Conservation (phyloP, 805 yeast species). For the Teunomyces pallodes region DNA sequence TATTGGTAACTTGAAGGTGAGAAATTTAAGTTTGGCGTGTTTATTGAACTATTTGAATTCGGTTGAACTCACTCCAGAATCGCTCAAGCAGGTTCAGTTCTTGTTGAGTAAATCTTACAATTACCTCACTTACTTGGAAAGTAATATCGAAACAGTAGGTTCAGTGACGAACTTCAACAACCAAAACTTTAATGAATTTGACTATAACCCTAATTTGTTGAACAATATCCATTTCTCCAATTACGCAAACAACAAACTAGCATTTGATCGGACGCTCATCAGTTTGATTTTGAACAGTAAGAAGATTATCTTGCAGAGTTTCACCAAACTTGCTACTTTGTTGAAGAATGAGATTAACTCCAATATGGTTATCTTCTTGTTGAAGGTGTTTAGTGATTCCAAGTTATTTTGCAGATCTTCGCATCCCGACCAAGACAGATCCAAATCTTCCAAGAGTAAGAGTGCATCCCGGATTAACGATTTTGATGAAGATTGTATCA, state of each 20-base stretch:
- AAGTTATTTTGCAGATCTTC: slow-evolving; percentile 22
- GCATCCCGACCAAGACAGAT: slow-evolving; percentile 11
- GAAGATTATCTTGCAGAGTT: slow-evolving; percentile 36
- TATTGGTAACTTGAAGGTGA: slow-evolving; percentile 31
- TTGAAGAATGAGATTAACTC: slow-evolving; percentile 41
- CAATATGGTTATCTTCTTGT: slow-evolving; percentile 37
- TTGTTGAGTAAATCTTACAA: slow-evolving; percentile 41
- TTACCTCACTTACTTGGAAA: slow-evolving; percentile 39
- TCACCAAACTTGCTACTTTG: slow-evolving; percentile 28
- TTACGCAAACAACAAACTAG: slow-evolving; percentile 17
- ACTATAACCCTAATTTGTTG: slow-evolving; percentile 26
- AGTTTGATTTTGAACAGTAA: slow-evolving; percentile 37
- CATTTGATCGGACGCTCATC: slow-evolving; percentile 25
- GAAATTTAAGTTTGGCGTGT: slow-evolving; percentile 39
- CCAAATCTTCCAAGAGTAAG: slow-evolving; percentile 20
- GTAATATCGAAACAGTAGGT: slow-evolving; percentile 31
- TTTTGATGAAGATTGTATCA: slow-evolving; percentile 16
- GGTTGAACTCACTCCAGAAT: slow-evolving; percentile 38
- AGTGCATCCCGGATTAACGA: slow-evolving; percentile 17
- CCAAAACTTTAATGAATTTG: slow-evolving; percentile 25
- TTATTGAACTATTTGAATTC: slow-evolving; percentile 38
- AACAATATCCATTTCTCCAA: slow-evolving; percentile 31
- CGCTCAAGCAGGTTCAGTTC: slow-evolving; percentile 39
- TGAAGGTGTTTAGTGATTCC: slow-evolving; percentile 37
- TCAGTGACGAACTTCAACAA: slow-evolving; percentile 31